Evolutionary conservation across 1,139 yeast species (phyloP).

Genomic region (Hyphopichia buzzinii): DNA sequence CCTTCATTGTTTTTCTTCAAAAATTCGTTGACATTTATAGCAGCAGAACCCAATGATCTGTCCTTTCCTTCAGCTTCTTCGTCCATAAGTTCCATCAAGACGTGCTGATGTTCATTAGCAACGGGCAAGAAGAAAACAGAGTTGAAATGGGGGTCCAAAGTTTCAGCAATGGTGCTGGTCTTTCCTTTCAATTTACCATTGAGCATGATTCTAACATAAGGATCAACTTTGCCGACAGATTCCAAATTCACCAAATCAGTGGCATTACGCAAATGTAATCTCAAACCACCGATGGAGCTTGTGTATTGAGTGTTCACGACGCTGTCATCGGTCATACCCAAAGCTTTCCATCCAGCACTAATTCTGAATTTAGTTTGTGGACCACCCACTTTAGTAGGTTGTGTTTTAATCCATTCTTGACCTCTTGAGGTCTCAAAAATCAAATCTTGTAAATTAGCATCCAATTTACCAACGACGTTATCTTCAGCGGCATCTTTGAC

Average conservation of each 20-base stretch:
- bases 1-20: slow-evolving; percentile 49
- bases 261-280: slow-evolving; percentile 58
- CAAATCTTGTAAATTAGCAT: slow-evolving; percentile 53
- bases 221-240: slow-evolving; percentile 87
- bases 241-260: slow-evolving; percentile 58
- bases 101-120: slow-evolving; percentile 57
- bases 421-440: slow-evolving; percentile 54
- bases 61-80: slow-evolving; percentile 63
- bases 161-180: slow-evolving; percentile 56
- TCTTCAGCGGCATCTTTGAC: slow-evolving; percentile 56
- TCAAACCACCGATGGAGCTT: slow-evolving; percentile 65
- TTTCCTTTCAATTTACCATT: slow-evolving; percentile 58
- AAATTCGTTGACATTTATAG: slow-evolving; percentile 49
- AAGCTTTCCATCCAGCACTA: slow-evolving; percentile 69
- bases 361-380: slow-evolving; percentile 52
- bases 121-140: slow-evolving; percentile 62
- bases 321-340: slow-evolving; percentile 51
- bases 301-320: slow-evolving; percentile 42
- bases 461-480: slow-evolving; percentile 51
- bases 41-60: slow-evolving; percentile 59
- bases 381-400: slow-evolving; percentile 29
- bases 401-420: slow-evolving; percentile 48
- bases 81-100: slow-evolving; percentile 60
- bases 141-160: slow-evolving; percentile 56
- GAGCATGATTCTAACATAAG: slow-evolving; percentile 58